Evolutionary conservation across 2,329 filamentous ascomycete genomes (phyloP).

Genomic region (Alternaria sp.): DNA sequence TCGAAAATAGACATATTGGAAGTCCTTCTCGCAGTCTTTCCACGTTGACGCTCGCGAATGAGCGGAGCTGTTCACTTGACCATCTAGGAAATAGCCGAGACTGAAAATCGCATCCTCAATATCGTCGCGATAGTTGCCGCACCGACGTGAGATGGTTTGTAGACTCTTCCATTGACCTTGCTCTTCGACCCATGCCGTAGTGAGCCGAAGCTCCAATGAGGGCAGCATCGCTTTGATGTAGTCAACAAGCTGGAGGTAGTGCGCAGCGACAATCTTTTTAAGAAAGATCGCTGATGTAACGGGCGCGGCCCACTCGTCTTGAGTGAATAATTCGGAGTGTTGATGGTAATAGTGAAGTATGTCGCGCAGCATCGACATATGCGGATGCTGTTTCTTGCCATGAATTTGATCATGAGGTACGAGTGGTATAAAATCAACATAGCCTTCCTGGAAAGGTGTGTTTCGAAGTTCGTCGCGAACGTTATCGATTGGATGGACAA

Average conservation of each 20-base stretch:
- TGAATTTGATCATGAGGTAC: constrained; percentile 6
- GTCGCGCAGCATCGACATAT: constrained; percentile 41
- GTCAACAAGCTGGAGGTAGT: constrained; percentile 46
- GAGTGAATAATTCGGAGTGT: constrained; percentile 29
- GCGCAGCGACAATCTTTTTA: constrained; percentile 48
- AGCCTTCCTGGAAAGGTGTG: constrained; percentile 43
- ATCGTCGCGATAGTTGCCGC: constrained; percentile 49
- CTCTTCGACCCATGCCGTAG: constrained; percentile 46
- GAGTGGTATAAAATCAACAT: constrained; percentile 41
- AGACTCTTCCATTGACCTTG: constrained; percentile 48
- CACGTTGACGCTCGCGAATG: constrained; percentile 21
- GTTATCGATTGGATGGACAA: constrained; percentile 15
- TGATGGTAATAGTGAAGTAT: constrained; percentile 41
- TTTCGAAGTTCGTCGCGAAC: constrained; percentile 24
- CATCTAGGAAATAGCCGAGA: constrained; percentile 37
- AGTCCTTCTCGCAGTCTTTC: constrained; percentile 43
- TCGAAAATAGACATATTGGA: constrained; percentile 47
- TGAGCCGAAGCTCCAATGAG: constrained; percentile 44
- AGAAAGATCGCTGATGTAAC: constrained; percentile 38
- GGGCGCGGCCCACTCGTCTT: constrained; percentile 35
- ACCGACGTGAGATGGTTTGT: constrained; percentile 46
- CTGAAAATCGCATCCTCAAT: constrained; percentile 46
- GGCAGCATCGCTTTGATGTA: constrained; percentile 50
- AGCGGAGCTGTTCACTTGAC: constrained; percentile 1
- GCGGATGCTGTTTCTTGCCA: constrained; percentile 28